Conservation (phyloP, 192 early-diverging fungal species). For the Coemansia sp. region DNA sequence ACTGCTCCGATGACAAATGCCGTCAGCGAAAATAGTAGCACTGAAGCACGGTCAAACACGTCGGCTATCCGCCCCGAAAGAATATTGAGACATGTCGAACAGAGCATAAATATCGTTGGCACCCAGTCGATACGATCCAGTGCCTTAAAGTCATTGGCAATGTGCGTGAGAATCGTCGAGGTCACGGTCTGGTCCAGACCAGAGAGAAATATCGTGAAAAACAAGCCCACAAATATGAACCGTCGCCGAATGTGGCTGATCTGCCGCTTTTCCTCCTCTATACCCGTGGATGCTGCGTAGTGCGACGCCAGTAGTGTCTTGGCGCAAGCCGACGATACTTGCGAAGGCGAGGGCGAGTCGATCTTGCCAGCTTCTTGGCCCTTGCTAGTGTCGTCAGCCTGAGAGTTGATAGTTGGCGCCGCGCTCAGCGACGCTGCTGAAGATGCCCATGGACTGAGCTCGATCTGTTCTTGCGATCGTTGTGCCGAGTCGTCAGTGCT, state of each 20-base stretch:
- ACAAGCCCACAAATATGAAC: constrained; percentile 52
- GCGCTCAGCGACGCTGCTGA: constrained; percentile 9
- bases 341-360: neutral
- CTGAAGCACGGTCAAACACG: constrained; percentile 61
- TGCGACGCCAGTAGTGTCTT: constrained; percentile 7
- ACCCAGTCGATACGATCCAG: constrained; percentile 82
- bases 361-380: neutral
- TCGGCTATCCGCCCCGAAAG: constrained; percentile 86
- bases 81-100: constrained; percentile 69
- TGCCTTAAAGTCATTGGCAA: constrained; percentile 73
- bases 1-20: constrained; percentile 52
- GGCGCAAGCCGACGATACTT: neutral
- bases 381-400: neutral
- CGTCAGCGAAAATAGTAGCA: constrained; percentile 44
- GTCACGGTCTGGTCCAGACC: constrained; percentile 87
- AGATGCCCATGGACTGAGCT: neutral
- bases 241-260: constrained; percentile 8
- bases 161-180: constrained; percentile 74
- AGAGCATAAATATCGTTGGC: constrained; percentile 75
- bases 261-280: constrained; percentile 1
- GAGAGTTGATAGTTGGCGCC: constrained; percentile 1
- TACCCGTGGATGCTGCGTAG: neutral
- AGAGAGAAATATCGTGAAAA: constrained; percentile 72
- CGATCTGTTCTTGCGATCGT: constrained; percentile 10
- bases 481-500: neutral